Base-by-base conservation (phyloP, 495 filamentous ascomycete species). In the Podospora comata region DNA sequence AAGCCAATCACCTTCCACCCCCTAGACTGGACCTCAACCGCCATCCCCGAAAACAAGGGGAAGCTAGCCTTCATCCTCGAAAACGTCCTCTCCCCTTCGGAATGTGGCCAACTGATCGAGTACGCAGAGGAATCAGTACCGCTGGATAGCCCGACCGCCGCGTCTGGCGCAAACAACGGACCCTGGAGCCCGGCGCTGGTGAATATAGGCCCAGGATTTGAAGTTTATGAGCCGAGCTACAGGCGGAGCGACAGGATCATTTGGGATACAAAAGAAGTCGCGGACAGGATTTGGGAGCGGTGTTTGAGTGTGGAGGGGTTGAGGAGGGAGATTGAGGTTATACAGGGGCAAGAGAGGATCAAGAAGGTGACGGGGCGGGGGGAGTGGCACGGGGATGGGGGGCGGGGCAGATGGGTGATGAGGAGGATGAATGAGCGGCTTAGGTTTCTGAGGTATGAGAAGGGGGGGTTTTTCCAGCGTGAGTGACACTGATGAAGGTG, bases 191-290 rank as follows among this genome's bases (percentile, higher is more conserved):
- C 84, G 6, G 90, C 90, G 5, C 84, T 90, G 80, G 84, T 95
- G 68, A 93, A 93, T 72, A 74, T 87, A 60, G 91, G 91, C 27
- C 74, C 73, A 34, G 89, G 90, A 16, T 80, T 71, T 54, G 85
- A 94, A 80, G 74, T 81, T 48, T 71, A 89, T 53, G 79, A 79
- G 0, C 79, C 82, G 9, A 81, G 87, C 32, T 84, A 83, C 28
- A 84, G 92, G 34, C 90, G 91, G 67, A 88, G 89, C 73, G 88
- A 89, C 18, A 85, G 92, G 1, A 91, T 94, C 66, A 89, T 96
- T 69, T 90, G 85, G 82, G 91, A 94, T 70, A 76, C 83, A 1
- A 78, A 78, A 27, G 87, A 87, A 3, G 67, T 94, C 4, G 88
- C 87, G 0, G 81, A 84, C 13, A 85, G 85, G 55, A 70, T 96